A percentile compares a stretch with the other conserved stretches of the same genome.
Conservation (phyloP, 345 rosid genomes). For the Gossypium raimondii region DNA sequence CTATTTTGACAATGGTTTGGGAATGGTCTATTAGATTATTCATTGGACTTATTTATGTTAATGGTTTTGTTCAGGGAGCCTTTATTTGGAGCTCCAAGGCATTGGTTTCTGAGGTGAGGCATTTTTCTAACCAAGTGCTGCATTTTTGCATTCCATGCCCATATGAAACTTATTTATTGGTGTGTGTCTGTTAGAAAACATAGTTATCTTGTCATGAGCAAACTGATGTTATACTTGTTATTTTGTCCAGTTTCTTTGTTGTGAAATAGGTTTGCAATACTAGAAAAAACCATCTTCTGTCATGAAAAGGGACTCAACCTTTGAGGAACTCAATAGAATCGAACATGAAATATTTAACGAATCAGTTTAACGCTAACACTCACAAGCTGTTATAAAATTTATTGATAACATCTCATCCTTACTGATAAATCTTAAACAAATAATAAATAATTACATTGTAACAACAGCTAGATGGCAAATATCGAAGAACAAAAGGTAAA, state of each 20-base stretch:
- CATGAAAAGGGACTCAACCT: background rate
- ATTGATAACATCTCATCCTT: too few species aligned
- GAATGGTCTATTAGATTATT: background rate
- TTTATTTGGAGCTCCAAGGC: constrained; percentile 92
- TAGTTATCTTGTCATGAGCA: background rate
- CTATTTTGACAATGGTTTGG: background rate
- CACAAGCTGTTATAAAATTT: too few species aligned
- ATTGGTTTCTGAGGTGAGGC: constrained; percentile 78
- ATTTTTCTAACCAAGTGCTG: background rate
- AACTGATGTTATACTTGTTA: background rate
- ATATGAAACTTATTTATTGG: background rate
- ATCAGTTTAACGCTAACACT: background rate
- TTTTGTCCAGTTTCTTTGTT: background rate
- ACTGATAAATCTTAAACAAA: too few species aligned
- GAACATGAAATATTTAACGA: background rate
- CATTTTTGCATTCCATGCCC: background rate
- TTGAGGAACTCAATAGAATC: background rate
- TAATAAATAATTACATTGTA: too few species aligned
- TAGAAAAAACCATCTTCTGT: background rate
- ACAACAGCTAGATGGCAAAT: background rate
- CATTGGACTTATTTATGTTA: constrained; percentile 10
- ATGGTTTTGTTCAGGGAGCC: constrained; percentile 64
- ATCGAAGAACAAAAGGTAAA: background rate
- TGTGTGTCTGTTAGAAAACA: background rate
- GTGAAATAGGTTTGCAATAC: constrained; percentile 2